Evolutionary conservation across 2,329 filamentous ascomycete species (phyloP), one percentile per base, ranked within the genome.

Genomic region (Cadophora gregata): DNA sequence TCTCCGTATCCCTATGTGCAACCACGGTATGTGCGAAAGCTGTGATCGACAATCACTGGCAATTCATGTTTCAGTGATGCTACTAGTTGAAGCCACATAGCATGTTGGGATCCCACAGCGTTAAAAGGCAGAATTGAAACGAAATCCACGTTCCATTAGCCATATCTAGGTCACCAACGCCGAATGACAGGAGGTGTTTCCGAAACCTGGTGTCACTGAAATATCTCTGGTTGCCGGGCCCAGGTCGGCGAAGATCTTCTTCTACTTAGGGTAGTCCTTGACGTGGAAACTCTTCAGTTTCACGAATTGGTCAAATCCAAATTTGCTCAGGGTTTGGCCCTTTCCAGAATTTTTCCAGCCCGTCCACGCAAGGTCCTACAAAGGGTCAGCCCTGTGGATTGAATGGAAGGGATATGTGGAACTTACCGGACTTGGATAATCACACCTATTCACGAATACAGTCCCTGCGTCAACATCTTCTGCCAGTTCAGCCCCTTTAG

Each of bases 311-410:
- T 97, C 95, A 77, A 96, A 98, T 12, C 95, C 95, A 76, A 94
- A 97, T 74, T 83, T 89, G 81, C 93, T 96, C 74, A 98, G 81
- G 10, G 94, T 97, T 73, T 94, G 90, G 25, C 95, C 95, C 79
- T 92, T 94, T 71, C 95, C 95, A 68, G 93, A 97, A 78, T 97
- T 93, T 83, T 98, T 98, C 93, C 93, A 97, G 12, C 95, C 95
- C 2, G 94, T 96, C 93, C 93, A 97, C n/a, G 93, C 93, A 72
- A 97, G 86, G 79, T 97, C 93, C 92, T 95, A 74, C 50, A 73
- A 53, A 67, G 19, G 48, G 62, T 75, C 66, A 73, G 73, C 73
- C 66, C 76, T 72, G 59, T 48, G 27, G 21, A 65, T 21, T 24
- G 25, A 33, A 27, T 27, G 19, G 56, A 33, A 12, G 58, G 27